These are phyloP conservation scores for Exserohilum rostratum DNA, from an alignment of 2,329 filamentous ascomycete genomes.

Conservation along the genomic window DNA sequence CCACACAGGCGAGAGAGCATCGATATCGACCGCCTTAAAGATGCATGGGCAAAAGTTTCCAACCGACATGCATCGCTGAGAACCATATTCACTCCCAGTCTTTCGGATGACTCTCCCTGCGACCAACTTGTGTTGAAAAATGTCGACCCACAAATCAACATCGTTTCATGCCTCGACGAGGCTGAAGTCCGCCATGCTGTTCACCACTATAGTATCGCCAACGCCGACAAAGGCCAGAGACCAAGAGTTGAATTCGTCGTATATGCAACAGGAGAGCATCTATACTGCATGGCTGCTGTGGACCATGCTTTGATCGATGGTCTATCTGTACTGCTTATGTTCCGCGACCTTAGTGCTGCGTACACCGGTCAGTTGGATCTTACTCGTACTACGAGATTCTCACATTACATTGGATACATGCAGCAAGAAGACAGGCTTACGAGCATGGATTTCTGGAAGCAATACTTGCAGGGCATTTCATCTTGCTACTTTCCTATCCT, in stretches of 20 bases:
- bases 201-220: constrained; percentile 11
- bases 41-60: constrained; percentile 14
- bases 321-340: constrained; percentile 16
- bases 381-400: constrained; percentile 16
- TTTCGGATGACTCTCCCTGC: constrained; percentile 18
- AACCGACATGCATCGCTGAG: constrained; percentile 21
- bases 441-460: too few species aligned
- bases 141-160: constrained; percentile 5
- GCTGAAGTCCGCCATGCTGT: not conserved
- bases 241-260: constrained; percentile 16
- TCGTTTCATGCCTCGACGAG: constrained; percentile 3
- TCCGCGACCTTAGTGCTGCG: constrained; percentile 19
- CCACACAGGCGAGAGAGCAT: too few species aligned
- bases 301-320: constrained; percentile 27
- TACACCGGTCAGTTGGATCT: constrained; percentile 16
- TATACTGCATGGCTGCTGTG: constrained; percentile 37
- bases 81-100: constrained; percentile 22
- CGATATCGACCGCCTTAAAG: too few species aligned
- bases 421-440: too few species aligned
- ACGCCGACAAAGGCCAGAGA: constrained; percentile 10
- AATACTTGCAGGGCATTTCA: not conserved
- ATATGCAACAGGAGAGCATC: constrained; percentile 6
- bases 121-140: constrained; percentile 25
- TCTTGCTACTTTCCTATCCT: constrained; percentile 20
- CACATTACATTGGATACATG: constrained; percentile 14